Percentiles rank a stretch among this genome's conserved stretches.
Evolutionary conservation across 176 grass and related monocot genomes (phyloP).

Genomic region (Chrysopogon serrulatus): DNA sequence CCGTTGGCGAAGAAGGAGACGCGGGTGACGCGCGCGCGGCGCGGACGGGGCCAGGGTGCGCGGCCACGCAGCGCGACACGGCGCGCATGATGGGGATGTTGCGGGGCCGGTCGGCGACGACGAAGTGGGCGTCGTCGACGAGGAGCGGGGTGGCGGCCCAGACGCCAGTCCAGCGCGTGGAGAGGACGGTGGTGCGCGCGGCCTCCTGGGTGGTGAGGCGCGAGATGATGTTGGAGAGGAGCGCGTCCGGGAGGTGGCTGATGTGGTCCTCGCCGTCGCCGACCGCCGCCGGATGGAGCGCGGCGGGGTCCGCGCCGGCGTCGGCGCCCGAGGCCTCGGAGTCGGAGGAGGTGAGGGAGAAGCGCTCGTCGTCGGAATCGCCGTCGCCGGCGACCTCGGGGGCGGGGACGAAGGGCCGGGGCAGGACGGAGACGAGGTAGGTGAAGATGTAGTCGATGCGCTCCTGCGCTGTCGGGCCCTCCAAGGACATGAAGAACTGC

Average conservation of each 20-base stretch:
- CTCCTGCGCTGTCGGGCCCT: slow-evolving; percentile 10
- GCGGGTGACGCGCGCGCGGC: slow-evolving; percentile 17
- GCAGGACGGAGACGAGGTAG: background rate
- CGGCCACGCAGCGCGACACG: slow-evolving; percentile 8
- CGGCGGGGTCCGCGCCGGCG: background rate
- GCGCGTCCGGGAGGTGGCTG: slow-evolving; percentile 6
- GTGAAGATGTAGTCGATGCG: background rate
- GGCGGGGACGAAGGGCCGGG: slow-evolving; percentile 14
- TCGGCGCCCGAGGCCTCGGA: background rate
- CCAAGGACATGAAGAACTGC: background rate
- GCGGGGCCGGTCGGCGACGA: background rate
- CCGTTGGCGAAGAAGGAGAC: slow-evolving; percentile 16
- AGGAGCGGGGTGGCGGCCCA: slow-evolving; percentile 28
- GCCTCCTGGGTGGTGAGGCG: slow-evolving; percentile 31
- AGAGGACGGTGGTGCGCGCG: slow-evolving; percentile 21
- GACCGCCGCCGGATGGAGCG: background rate
- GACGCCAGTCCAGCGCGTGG: slow-evolving; percentile 14
- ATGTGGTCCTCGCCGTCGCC: slow-evolving; percentile 20
- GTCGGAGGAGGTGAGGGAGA: slow-evolving; percentile 17
- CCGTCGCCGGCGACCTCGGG: slow-evolving; percentile 2
- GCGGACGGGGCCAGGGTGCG: slow-evolving; percentile 31
- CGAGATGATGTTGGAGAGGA: slow-evolving; percentile 28
- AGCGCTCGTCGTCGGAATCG: background rate
- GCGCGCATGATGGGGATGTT: background rate
- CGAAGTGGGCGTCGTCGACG: slow-evolving; percentile 37